phyloP scores from a whole-genome alignment of 108 stramenopile genomes.

The Cyclotella baltica region DNA sequence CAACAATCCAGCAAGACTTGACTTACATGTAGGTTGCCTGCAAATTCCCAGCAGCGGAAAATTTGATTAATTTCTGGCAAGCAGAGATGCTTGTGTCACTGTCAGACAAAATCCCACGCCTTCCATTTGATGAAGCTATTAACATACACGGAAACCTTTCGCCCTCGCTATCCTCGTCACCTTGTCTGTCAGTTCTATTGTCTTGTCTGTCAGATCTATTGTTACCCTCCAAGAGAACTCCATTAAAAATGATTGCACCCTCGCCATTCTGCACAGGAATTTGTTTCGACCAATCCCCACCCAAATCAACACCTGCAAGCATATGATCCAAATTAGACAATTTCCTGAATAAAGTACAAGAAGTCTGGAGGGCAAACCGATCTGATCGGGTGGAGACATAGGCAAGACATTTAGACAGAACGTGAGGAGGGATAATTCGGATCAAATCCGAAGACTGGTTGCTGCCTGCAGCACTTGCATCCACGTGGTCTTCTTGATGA shows the following conservation, averaged over 20 bases:
- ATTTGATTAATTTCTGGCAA: slow-evolving; percentile 38
- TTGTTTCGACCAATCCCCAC: slow-evolving; percentile 57
- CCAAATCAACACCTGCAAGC: slow-evolving; percentile 62
- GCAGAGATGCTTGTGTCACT: slow-evolving; percentile 34
- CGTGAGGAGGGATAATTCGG: slow-evolving; percentile 26
- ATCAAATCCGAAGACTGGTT: slow-evolving; percentile 20
- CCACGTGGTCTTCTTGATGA: neutral
- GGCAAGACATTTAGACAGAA: slow-evolving; percentile 53
- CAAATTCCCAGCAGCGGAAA: slow-evolving; percentile 74
- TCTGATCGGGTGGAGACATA: slow-evolving; percentile 66
- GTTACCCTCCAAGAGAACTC: neutral
- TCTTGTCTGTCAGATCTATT: neutral
- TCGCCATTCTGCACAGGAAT: too few relatives aligned
- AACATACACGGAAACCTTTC: neutral
- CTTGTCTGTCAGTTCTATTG: neutral
- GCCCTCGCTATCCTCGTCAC: neutral
- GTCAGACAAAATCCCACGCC: slow-evolving; percentile 30
- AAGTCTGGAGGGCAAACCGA: slow-evolving; percentile 67
- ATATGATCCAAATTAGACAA: slow-evolving; percentile 69
- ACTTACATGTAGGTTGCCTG: slow-evolving; percentile 86
- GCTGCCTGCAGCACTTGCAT: neutral
- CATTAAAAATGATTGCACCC: too few relatives aligned
- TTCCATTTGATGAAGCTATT: neutral
- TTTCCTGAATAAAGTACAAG: slow-evolving; percentile 63
- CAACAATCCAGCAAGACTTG: neutral